Evolutionary conservation across 495 filamentous ascomycete species (phyloP), one percentile per base, ranked within the genome.

Genomic region (Penicillium steckii): DNA sequence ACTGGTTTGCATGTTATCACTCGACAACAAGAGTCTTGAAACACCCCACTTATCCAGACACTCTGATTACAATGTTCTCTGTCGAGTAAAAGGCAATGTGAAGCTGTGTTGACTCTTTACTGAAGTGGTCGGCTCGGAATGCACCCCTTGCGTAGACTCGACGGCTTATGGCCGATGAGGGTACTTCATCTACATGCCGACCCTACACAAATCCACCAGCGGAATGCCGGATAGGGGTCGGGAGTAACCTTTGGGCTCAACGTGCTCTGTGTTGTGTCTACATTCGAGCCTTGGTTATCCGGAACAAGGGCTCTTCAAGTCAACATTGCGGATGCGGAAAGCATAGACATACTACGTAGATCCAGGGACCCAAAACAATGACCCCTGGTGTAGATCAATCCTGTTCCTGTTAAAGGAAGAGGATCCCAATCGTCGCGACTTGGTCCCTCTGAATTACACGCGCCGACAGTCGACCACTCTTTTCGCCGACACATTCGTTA

Each of bases 351-450:
- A n/a, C n/a, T n/a, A n/a, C n/a, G n/a, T n/a, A 33, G 9, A 35
- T 43, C 23, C 33, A 29, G 27, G 37, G 10, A 13, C 43, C 26
- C 35, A 42, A 21, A 60, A 48, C 59, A 63, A 55, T 43, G 26
- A 40, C 50, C 56, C 62, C 62, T 61, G 27, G 50, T 24, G 56
- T 26, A 55, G 62, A 63, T 66, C 60, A 10, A 52, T 19, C 22
- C 52, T 15, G 38, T 9, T 25, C 27, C 25, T 50, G 30, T 52
- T 57, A 65, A 62, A 54, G 48, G 44, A 38, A 43, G 37, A 6
- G 0, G 13, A 32, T 19, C 27, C 52, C 58, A 24, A 25, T 10
- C 23, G 6, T 4, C 45, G 38, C 18, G 27, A 12, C 23, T 30
- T 46, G 12, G 12, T 9, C 17, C n/a, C 19, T 27, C 30, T 24